A percentile compares a stretch with the other conserved stretches of the same genome.
Conservation (phyloP, 768 basidiomycete genomes). For the Naganishia kalamii region DNA sequence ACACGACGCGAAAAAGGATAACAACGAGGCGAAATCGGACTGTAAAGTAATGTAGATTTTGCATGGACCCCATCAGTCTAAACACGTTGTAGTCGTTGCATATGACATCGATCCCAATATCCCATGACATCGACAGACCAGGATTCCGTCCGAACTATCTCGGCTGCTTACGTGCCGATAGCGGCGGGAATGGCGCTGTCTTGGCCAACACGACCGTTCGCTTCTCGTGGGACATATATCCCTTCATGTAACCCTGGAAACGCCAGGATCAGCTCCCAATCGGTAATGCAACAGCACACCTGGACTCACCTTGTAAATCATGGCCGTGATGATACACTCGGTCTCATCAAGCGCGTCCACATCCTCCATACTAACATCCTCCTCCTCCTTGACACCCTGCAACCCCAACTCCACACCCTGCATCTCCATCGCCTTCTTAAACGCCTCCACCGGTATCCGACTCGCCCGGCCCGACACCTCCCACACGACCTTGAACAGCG, state of each 20-base stretch:
- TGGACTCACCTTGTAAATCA: constrained; percentile 67
- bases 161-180: constrained; percentile 36
- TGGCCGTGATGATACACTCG: constrained; percentile 87
- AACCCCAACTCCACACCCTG: constrained; percentile 58
- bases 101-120: background rate
- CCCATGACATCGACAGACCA: too few species aligned
- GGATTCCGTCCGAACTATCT: background rate
- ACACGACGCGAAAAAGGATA: background rate
- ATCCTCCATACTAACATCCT: background rate
- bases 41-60: constrained; percentile 1
- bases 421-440: constrained; percentile 66
- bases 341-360: constrained; percentile 53
- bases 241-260: constrained; percentile 69
- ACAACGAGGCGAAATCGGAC: background rate
- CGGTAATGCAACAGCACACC: background rate
- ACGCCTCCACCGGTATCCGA: constrained; percentile 72
- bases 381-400: constrained; percentile 51
- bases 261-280: constrained; percentile 3
- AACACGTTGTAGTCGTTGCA: background rate
- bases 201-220: constrained; percentile 85
- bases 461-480: constrained; percentile 64
- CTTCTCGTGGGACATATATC: constrained; percentile 93
- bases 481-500: constrained; percentile 69
- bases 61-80: too few species aligned
- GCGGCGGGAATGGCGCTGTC: constrained; percentile 69